Base-by-base conservation (phyloP, 108 stramenopile species). In the Seminavis robusta region DNA sequence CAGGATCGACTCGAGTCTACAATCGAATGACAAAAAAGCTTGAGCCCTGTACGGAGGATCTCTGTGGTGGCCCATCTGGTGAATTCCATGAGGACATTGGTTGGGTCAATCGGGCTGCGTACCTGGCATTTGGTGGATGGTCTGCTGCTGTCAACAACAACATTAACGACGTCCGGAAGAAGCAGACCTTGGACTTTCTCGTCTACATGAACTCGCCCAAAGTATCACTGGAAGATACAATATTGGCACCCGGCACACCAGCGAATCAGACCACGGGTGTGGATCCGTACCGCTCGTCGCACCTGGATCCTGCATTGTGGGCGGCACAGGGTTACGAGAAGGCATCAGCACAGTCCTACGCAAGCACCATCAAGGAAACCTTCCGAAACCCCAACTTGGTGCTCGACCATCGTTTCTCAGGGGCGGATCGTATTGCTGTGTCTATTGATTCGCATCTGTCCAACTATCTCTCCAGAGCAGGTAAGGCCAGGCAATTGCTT, bases 51-150 rank as follows among this genome's bases (percentile, higher is more conserved):
- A 56, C 32, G 13, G n/a, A 26, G 27, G 56, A 68, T 8, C 11
- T n/a, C 4, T 74, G 73, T 30, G 34, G 58, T 5, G 27, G 36
- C 28, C n/a, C n/a, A n/a, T n/a, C n/a, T n/a, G 61, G 46, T 1
- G 46, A 11, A 9, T 37, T 39, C 21, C 53, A 67, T 21, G 65
- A 60, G 2, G 57, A 60, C 19, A 53, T 67, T 37, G 55, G 54
- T 2, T 55, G 48, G 36, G 62, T 74, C 23, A 74, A 74, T 44
- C 39, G 31, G 17, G 55, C 73, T 33, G 67, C 73, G 1, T 74
- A 74, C 25, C 29, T 62, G 19, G 73, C 73, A 5, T 54, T 52
- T 63, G 73, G 61, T 32, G 67, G 73, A 24, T 69, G 55, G 61
- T 37, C 29, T 0, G 61, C 30, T n/a, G n/a, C n/a, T n/a, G n/a